phyloP scores from a whole-genome alignment of 2,329 filamentous ascomycete genomes.

The Phialemoniopsis sp. region DNA sequence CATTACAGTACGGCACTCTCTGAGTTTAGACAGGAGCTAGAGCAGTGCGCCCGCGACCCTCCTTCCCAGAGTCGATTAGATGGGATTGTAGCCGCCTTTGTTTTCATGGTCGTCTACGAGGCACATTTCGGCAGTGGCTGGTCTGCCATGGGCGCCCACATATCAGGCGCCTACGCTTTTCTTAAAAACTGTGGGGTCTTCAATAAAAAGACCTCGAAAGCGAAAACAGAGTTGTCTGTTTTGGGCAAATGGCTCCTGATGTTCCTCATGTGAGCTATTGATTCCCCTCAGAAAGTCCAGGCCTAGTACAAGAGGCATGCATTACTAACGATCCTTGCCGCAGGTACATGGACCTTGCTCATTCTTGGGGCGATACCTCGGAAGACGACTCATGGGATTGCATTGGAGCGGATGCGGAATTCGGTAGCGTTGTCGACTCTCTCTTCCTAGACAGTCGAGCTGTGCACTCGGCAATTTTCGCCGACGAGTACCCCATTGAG shows the following conservation, averaged over 20 bases:
- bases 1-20: too few species aligned
- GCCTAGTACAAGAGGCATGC: background rate
- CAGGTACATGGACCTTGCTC: background rate
- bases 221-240: background rate
- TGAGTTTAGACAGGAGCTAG: too few species aligned
- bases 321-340: too few species aligned
- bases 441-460: background rate
- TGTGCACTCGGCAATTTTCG: background rate
- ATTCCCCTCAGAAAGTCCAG: too few species aligned
- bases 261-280: slow-evolving; percentile 1
- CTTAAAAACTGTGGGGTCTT: background rate
- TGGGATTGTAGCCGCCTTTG: background rate
- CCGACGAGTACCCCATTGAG: background rate
- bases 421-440: background rate
- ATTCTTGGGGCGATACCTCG: background rate
- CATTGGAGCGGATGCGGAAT: background rate
- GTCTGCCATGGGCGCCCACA: background rate
- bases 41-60: too few species aligned
- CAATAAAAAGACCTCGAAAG: too few species aligned
- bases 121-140: background rate
- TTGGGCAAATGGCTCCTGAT: background rate
- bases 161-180: background rate
- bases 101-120: slow-evolving; percentile 1
- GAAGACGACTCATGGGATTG: background rate
- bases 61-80: background rate